Evolutionary conservation across 2,329 filamentous ascomycete species (phyloP), one percentile per base, ranked within the genome.

Genomic region (Ophiocordyceps australis): DNA sequence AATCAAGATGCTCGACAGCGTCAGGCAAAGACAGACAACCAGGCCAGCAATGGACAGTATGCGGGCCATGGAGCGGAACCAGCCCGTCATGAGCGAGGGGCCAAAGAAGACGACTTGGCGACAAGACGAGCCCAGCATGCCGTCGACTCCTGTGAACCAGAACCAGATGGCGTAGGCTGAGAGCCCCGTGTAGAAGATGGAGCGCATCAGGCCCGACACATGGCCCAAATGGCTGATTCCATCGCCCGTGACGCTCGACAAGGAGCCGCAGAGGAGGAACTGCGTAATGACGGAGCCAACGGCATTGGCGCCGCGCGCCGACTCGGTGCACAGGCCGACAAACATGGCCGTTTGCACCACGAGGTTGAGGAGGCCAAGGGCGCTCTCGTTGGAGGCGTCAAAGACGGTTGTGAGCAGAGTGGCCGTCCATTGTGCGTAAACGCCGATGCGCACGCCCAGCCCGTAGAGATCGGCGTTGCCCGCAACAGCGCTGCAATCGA

Each of bases 391-490:
- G 14, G 24, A 24, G 17, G 33, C 31, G 10, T 37, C 37, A 18
- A 41, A 39, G 24, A 40, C 26, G 12, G 38, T 39, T 2, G 35
- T 27, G 19, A 40, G 29, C 19, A 39, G 37, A 2, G 35, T 40
- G 7, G 39, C 36, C 4, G 28, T 17, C 39, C 39, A 40, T 22
- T 41, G 39, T 12, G 30, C 31, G 28, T 40, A 41, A n/a, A 41
- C 30, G 14, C 39, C 37, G 31, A 32, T 29, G 14, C 39, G 38
- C n/a, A 41, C 37, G 16, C 38, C 38, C 18, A 40, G 11, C 25
- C 38, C 38, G 33, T 38, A 41, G 12, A 41, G 55, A 20, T 41
- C 38, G 5, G 32, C 19, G 28, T 39, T 38, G 29, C 37, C 36
- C 5, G 20, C 14, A 7, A 32, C 19, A 7, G 19, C 14, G 12